Base-by-base conservation (phyloP, 2,329 filamentous ascomycete genomes). In the Escovopsis weberi region DNA sequence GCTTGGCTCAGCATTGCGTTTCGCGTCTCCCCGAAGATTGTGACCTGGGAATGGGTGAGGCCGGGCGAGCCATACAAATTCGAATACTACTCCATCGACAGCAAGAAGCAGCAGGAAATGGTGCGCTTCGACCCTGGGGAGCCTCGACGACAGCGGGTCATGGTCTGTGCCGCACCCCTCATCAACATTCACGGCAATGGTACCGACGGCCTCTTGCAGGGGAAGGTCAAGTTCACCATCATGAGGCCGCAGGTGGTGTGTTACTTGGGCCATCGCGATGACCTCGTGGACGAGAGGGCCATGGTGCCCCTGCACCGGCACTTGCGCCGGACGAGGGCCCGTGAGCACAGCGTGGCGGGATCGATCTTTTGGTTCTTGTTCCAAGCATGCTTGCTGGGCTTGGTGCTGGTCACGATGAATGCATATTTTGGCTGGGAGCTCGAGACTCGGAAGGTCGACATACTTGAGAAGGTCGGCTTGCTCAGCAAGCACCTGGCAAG, bases 1-100 rank as follows among this genome's bases (percentile, higher is more conserved):
- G 57, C 51, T 2, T 60, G 56, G 56, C 38, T 60, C 26, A 53
- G 50, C n/a, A 45, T 60, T 7, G 50, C 49, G 6, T 51, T 51
- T 15, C 53, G 53, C 2, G 41, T 51, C 7, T 56, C 53, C 4
- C 46, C 50, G 2, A 51, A 49, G 8, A 47, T 58, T 26, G 34
- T 57, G 9, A 42, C 46, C 2, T 46, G 48, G 10, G 49, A 54
- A 26, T 62, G 59, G 59, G 43, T 44, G 8, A 39, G 32, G 7
- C 59, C 59, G 2, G 59, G 57, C 12, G 54, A 59, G 1, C 45
- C 39, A 10, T 52, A 53, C 36, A 37, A 47, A 0, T 41, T 50
- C 34, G 38, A 45, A 3, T 50, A 55, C 19, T 40, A 52, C 32
- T 55, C 55, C 33, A 38, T 53, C 12, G 49, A 44, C 4, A 48